Conservation (phyloP, 371 early-diverging fungal genomes). For the Apophysomyces ossiformis region DNA sequence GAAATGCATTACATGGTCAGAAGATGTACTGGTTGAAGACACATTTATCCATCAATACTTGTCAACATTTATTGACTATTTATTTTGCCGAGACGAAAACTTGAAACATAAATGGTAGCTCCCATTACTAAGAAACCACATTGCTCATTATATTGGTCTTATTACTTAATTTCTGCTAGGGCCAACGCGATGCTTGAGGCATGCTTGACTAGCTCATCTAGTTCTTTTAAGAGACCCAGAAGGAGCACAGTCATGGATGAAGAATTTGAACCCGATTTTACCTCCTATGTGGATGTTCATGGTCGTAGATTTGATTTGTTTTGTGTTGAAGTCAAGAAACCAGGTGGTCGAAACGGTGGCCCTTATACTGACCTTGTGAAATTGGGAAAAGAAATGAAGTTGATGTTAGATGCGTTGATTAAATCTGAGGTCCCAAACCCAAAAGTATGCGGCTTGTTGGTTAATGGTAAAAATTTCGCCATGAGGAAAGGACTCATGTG, state of each 20-base stretch:
- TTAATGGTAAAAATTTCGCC: neutral
- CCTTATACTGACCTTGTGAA: slow-evolving; percentile 11
- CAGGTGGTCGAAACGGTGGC: slow-evolving; percentile 1
- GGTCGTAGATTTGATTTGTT: slow-evolving; percentile 7
- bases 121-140: neutral
- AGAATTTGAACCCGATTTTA: slow-evolving; percentile 11
- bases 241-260: slow-evolving; percentile 23
- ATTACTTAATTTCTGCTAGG: neutral
- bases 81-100: neutral
- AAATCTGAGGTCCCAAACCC: slow-evolving; percentile 1
- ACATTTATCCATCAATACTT: neutral
- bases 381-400: slow-evolving; percentile 5
- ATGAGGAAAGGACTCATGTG: neutral
- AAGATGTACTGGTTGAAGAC: neutral
- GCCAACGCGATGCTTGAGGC: neutral
- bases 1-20: slow-evolving; percentile 1
- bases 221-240: neutral
- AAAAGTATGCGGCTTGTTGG: neutral
- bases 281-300: slow-evolving; percentile 13
- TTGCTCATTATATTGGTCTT: neutral
- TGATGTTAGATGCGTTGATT: neutral
- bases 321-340: slow-evolving; percentile 5
- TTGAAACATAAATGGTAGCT: neutral
- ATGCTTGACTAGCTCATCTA: neutral
- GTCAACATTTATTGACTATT: neutral